These are phyloP conservation scores for Penicillium pulvis DNA, from an alignment of 495 filamentous ascomycete species.

Conservation along the genomic window DNA sequence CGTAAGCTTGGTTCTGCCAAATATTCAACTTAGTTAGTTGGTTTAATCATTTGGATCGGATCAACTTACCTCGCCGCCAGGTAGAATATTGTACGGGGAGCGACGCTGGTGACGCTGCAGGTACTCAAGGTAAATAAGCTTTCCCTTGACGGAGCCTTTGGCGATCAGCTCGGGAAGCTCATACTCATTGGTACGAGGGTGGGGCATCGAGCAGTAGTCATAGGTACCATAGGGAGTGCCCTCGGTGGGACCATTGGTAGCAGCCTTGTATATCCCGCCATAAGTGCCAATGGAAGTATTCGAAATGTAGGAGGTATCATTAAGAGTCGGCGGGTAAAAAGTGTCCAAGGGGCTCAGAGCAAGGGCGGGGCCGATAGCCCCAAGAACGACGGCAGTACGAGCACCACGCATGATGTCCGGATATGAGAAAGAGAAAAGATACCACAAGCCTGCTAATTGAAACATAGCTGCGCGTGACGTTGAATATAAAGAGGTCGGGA, in stretches of 20 bases:
- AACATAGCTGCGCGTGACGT: slow-evolving; percentile 6
- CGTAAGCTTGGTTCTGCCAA: slow-evolving; percentile 41
- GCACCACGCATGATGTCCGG: too few species aligned
- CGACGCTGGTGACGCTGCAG: slow-evolving; percentile 47
- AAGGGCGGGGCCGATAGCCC: slow-evolving; percentile 11
- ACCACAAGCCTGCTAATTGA: background rate
- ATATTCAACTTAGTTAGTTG: background rate
- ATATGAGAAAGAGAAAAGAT: background rate
- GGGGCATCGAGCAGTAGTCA: slow-evolving; percentile 51
- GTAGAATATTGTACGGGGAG: slow-evolving; percentile 37
- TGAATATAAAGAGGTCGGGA: background rate
- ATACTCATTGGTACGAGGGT: slow-evolving; percentile 42
- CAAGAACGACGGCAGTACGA: slow-evolving; percentile 9
- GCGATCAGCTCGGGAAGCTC: slow-evolving; percentile 30
- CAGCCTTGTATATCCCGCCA: slow-evolving; percentile 43
- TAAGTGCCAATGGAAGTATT: slow-evolving; percentile 43
- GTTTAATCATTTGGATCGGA: background rate
- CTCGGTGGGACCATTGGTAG: slow-evolving; percentile 29
- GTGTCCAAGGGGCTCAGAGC: slow-evolving; percentile 29
- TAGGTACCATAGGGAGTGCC: slow-evolving; percentile 32
- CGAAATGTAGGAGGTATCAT: slow-evolving; percentile 42
- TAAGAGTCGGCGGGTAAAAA: slow-evolving; percentile 44
- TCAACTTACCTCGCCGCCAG: background rate
- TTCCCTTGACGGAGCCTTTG: slow-evolving; percentile 31
- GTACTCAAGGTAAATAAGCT: slow-evolving; percentile 44